These are phyloP conservation scores for Periconia macrospinosa DNA, from an alignment of 2,329 filamentous ascomycete species.

Conservation along the genomic window DNA sequence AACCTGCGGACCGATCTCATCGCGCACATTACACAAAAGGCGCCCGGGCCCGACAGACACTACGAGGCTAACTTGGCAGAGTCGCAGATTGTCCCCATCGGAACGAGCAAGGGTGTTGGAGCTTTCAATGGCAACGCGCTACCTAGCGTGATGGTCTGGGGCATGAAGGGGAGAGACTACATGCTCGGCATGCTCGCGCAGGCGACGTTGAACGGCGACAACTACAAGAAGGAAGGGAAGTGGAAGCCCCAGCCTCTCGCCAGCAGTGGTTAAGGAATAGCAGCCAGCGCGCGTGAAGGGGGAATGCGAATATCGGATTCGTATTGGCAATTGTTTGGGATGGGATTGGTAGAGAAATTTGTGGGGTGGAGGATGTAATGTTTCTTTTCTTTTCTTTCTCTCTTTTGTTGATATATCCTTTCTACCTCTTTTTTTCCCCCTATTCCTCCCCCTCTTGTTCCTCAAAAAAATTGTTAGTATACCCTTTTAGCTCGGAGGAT, in stretches of 20 bases:
- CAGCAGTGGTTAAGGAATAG: constrained; percentile 3
- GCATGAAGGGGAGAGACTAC: constrained; percentile 49
- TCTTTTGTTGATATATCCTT: neutral
- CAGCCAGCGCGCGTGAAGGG: neutral
- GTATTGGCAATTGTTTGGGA: neutral
- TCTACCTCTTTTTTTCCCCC: neutral
- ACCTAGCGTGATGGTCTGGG: constrained; percentile 46
- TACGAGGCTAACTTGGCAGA: constrained; percentile 37
- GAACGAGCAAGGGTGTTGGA: constrained; percentile 42
- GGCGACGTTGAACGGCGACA: constrained; percentile 29
- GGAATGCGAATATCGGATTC: too few species aligned
- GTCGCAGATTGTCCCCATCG: constrained; percentile 40
- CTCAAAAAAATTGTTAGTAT: too few species aligned
- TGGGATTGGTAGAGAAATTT: neutral
- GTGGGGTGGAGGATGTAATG: neutral
- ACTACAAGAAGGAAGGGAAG: constrained; percentile 40
- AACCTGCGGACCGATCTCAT: constrained; percentile 53
- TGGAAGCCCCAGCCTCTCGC: constrained; percentile 32
- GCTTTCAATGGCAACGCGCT: constrained; percentile 41
- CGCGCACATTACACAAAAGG: constrained; percentile 27
- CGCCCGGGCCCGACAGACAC: constrained; percentile 31
- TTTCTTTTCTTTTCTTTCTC: neutral
- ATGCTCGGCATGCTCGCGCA: constrained; percentile 33
- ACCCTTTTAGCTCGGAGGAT: too few species aligned
- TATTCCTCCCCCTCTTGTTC: too few species aligned